Evolutionary conservation across 225 moss, liverwort and hornwort species (phyloP).

Genomic region (Neckera pumila): DNA sequence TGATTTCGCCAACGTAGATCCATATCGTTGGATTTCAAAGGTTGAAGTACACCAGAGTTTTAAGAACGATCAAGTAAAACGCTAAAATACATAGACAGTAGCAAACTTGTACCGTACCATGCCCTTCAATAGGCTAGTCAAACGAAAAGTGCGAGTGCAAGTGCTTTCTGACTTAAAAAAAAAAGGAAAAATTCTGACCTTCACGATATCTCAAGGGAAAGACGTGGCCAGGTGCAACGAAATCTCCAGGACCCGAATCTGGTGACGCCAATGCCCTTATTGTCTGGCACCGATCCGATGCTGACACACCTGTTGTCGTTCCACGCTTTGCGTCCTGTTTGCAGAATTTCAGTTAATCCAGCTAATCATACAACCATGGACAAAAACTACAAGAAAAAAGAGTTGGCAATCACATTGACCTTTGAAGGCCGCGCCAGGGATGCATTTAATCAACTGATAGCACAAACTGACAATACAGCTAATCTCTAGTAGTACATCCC

Average conservation of each 20-base stretch:
- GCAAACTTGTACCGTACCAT: not conserved
- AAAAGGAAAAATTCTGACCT: slow-evolving; percentile 21
- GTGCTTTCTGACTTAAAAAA: not conserved
- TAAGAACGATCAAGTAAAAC: not conserved
- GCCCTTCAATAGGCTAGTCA: not conserved
- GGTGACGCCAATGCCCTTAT: slow-evolving; percentile 58
- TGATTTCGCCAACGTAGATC: not conserved
- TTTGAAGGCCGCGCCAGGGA: not conserved
- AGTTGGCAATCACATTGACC: not conserved
- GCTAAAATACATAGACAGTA: not conserved
- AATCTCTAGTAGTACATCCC: not conserved
- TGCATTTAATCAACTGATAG: not conserved
- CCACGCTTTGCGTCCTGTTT: slow-evolving; percentile 69
- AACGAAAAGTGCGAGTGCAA: not conserved
- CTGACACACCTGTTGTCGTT: slow-evolving; percentile 87
- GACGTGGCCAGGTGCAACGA: slow-evolving; percentile 83
- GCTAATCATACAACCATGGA: not conserved
- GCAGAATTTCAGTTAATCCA: not conserved
- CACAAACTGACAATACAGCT: not conserved
- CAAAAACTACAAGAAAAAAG: not conserved
- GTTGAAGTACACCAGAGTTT: not conserved
- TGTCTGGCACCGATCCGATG: slow-evolving; percentile 62
- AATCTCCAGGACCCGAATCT: slow-evolving; percentile 37
- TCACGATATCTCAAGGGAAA: slow-evolving; percentile 84
- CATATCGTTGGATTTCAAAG: not conserved